Conservation (phyloP, 2,329 filamentous ascomycete genomes). For the Fusarium citri region DNA sequence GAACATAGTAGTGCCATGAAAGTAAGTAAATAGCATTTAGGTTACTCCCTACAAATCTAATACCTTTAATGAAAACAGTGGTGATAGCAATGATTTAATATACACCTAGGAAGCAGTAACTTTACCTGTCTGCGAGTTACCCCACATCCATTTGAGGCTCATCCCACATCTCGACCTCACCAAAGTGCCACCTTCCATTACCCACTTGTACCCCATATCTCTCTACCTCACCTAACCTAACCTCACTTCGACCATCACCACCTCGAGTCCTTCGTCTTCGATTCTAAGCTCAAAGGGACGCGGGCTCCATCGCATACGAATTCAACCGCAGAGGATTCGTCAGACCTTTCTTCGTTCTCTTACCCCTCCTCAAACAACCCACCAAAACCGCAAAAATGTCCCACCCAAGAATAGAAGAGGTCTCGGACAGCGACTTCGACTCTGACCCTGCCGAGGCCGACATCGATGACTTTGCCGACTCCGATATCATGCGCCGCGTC, state of each 20-base stretch:
- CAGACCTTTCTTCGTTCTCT: neutral
- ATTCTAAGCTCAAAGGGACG: neutral
- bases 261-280: slow-evolving; percentile 4
- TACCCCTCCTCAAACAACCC: slow-evolving; percentile 12
- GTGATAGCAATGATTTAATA: neutral
- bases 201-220: slow-evolving; percentile 37
- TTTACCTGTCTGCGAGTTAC: slow-evolving; percentile 17
- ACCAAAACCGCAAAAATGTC: slow-evolving; percentile 68
- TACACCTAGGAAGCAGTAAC: neutral
- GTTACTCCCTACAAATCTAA: neutral
- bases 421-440: slow-evolving; percentile 81
- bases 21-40: neutral
- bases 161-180: slow-evolving; percentile 33
- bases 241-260: slow-evolving; percentile 17
- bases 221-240: slow-evolving; percentile 9
- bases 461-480: slow-evolving; percentile 72
- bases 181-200: slow-evolving; percentile 37
- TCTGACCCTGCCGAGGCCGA: slow-evolving; percentile 91
- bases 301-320: neutral
- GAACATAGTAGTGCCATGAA: neutral
- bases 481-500: slow-evolving; percentile 66
- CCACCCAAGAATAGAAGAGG: slow-evolving; percentile 90
- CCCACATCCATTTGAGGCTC: slow-evolving; percentile 40
- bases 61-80: neutral
- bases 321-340: neutral